Base-by-base conservation (phyloP, 495 filamentous ascomycete genomes). In the Penicillium macrosclerotiorum region DNA sequence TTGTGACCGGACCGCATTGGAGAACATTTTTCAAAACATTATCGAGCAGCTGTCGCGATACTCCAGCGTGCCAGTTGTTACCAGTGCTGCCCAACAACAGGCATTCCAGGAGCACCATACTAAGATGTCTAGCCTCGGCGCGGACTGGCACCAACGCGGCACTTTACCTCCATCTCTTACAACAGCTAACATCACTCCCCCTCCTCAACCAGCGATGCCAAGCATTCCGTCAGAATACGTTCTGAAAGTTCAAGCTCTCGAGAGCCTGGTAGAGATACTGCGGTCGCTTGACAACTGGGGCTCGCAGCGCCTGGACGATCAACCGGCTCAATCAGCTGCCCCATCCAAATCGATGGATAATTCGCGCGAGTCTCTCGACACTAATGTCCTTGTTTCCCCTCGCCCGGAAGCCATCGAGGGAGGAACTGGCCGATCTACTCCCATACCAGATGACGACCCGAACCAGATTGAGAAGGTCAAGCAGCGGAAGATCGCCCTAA, bases 201-300 rank as follows among this genome's bases (percentile, higher is more conserved):
- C 64, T 19, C 60, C 58, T 8, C 63, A 63, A 31, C 59, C 65
- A 12, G 69, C 77, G 4, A 66, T 77, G 19, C 82, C 87, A 45
- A 63, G 64, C 12, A 83, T 91, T 32, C 90, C 93, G 8, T 76
- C 80, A 20, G 93, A 99, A 34, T 96, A 94, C 53, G 74, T 84
- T 13, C 75, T 96, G 49, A 97, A 96, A 63, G 82, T 89, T 34
- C 81, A 90, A 54, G 87, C 90, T 14, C 74, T 99, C 18, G 89
- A 95, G 59, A 88, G 85, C 17, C 69, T 99, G 3, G 89, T 97
- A 8, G 85, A 91, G 49, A 89, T 90, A 9, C 66, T 99, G 34
- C 80, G 89, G 31, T 96, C 92, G 2, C 69, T 99, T 38, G 88
- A 96, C 42, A 87, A 90, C 57, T 99, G 93, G 93, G 91, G 88